Conservation (phyloP, 345 rosid species). For the Camelina neglecta region DNA sequence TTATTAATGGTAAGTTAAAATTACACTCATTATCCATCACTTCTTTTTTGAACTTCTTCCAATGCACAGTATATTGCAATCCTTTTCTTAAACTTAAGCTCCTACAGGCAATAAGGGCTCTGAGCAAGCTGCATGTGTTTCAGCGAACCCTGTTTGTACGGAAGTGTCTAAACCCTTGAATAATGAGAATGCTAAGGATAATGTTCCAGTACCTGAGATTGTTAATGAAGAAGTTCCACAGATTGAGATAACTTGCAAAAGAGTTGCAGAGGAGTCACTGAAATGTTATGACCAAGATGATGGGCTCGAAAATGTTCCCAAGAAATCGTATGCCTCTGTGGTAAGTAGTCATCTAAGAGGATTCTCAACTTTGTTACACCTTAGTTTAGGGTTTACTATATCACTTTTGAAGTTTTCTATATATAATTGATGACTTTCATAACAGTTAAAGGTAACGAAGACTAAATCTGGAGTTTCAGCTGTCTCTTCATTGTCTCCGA, state of each 20-base stretch:
- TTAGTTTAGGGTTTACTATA: slow-evolving; percentile 2
- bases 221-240: slow-evolving; percentile 12
- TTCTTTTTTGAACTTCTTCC: background rate
- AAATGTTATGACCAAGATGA: slow-evolving; percentile 45
- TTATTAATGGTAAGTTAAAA: slow-evolving; percentile 16
- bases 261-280: slow-evolving; percentile 50
- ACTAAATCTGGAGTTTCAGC: slow-evolving; percentile 24
- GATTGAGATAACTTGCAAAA: slow-evolving; percentile 17
- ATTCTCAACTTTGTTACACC: background rate
- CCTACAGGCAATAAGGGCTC: slow-evolving; percentile 17
- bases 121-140: slow-evolving; percentile 18
- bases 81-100: background rate
- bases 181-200: slow-evolving; percentile 24
- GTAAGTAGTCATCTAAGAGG: slow-evolving; percentile 13
- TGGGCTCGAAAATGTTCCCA: slow-evolving; percentile 25
- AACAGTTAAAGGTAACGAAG: slow-evolving; percentile 30
- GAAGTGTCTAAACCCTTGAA: slow-evolving; percentile 45
- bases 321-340: slow-evolving; percentile 44
- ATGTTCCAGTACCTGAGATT: slow-evolving; percentile 10
- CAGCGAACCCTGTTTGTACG: slow-evolving; percentile 11
- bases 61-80: background rate
- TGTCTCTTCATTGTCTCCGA: slow-evolving; percentile 17
- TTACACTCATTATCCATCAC: background rate
- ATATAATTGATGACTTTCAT: background rate
- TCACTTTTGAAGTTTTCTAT: background rate